Conservation (phyloP, 1,284 basidiomycete genomes). For the Lentinus polychrous region DNA sequence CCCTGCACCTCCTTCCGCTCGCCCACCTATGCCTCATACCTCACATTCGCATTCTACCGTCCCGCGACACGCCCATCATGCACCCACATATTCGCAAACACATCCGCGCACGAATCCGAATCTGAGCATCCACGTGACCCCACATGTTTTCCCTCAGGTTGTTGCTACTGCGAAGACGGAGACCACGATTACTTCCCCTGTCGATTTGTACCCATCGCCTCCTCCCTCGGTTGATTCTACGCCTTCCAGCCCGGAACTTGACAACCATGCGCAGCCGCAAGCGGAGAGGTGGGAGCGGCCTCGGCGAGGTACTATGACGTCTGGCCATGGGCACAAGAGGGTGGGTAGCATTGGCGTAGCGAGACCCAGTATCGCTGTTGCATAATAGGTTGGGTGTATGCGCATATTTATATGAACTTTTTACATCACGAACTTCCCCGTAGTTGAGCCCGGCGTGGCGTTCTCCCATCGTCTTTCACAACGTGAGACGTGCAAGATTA, state of each 20-base stretch:
- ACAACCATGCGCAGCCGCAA: neutral
- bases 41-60: neutral
- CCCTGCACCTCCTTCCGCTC: conserved; percentile 18
- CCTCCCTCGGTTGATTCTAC: conserved; percentile 71
- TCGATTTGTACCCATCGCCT: conserved; percentile 68
- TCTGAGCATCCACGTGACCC: conserved; percentile 28
- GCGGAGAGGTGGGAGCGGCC: conserved; percentile 13
- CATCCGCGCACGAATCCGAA: conserved; percentile 21
- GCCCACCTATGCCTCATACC: neutral
- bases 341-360: neutral
- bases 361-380: neutral
- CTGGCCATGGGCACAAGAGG: neutral
- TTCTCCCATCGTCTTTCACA: neutral
- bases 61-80: neutral
- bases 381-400: neutral
- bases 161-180: conserved; percentile 1
- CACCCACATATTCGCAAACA: conserved; percentile 19
- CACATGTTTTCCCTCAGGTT: conserved; percentile 8
- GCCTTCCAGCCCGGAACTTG: conserved; percentile 22
- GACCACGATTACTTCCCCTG: conserved; percentile 27
- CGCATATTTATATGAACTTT: neutral
- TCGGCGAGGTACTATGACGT: conserved; percentile 17
- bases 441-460: neutral
- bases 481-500: neutral
- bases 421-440: neutral